A percentile compares a stretch with the other conserved stretches of the same genome.
These are phyloP conservation scores for Irpex sp. DNA, from an alignment of 1,284 basidiomycete genomes.

Conservation along the genomic window DNA sequence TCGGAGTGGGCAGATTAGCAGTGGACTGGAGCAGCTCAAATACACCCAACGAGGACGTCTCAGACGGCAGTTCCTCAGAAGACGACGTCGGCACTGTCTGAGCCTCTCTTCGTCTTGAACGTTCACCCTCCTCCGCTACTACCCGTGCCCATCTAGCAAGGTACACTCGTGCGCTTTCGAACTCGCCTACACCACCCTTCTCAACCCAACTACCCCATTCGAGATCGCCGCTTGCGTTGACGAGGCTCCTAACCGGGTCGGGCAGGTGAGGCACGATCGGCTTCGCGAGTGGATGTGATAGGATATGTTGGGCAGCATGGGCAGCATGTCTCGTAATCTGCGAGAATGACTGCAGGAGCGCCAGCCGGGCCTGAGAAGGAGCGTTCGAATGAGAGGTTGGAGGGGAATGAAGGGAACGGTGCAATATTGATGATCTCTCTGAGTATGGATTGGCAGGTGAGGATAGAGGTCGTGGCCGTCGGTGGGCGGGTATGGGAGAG, in stretches of 20 bases:
- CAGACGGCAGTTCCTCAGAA: slow-evolving; percentile 45
- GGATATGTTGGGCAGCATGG: slow-evolving; percentile 86
- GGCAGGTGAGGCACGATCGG: slow-evolving; percentile 93
- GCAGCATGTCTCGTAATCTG: slow-evolving; percentile 87
- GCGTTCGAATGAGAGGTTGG: slow-evolving; percentile 41
- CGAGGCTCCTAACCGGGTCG: slow-evolving; percentile 84
- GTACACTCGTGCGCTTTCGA: slow-evolving; percentile 94
- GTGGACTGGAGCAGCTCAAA: slow-evolving; percentile 85
- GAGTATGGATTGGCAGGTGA: slow-evolving; percentile 54
- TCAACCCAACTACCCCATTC: slow-evolving; percentile 87
- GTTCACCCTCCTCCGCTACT: slow-evolving; percentile 94
- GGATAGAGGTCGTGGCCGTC: slow-evolving; percentile 65
- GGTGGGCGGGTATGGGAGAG: slow-evolving; percentile 80
- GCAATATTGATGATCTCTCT: slow-evolving; percentile 69
- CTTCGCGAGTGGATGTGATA: slow-evolving; percentile 91
- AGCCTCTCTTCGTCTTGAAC: slow-evolving; percentile 75
- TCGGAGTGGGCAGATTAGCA: slow-evolving; percentile 73
- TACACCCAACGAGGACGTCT: slow-evolving; percentile 77
- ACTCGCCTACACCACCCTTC: slow-evolving; percentile 86
- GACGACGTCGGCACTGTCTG: slow-evolving; percentile 52
- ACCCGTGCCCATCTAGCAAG: slow-evolving; percentile 95
- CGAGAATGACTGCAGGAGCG: slow-evolving; percentile 82
- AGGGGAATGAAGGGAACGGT: slow-evolving; percentile 60
- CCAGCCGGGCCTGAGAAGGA: slow-evolving; percentile 66
- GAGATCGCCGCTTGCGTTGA: slow-evolving; percentile 80